These are phyloP conservation scores for Centrapalus pauciflorus DNA, from an alignment of 129 eudicot species.

Conservation along the genomic window DNA sequence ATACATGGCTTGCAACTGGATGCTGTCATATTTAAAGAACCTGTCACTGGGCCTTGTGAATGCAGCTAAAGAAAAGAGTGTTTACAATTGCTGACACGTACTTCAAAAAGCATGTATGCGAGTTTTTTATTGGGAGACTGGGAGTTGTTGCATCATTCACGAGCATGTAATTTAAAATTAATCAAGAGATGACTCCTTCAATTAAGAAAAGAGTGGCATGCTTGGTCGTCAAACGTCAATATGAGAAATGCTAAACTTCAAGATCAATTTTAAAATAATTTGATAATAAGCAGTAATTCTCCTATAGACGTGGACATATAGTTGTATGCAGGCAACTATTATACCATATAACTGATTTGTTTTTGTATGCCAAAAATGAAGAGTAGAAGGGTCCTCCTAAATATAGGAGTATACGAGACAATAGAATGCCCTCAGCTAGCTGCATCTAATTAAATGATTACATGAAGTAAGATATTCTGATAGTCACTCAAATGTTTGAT, in stretches of 20 bases:
- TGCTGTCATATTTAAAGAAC: neutral
- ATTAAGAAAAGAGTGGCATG: neutral
- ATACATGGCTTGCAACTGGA: neutral
- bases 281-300: neutral
- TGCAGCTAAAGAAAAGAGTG: neutral
- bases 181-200: neutral
- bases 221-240: neutral
- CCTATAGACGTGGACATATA: neutral
- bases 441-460: too few species aligned
- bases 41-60: neutral
- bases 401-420: too few species aligned
- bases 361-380: too few species aligned
- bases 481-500: too few species aligned
- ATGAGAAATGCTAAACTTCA: neutral
- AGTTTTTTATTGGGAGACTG: too few species aligned
- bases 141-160: neutral
- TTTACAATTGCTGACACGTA: neutral
- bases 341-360: too few species aligned
- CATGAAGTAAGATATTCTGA: too few species aligned
- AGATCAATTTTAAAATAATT: neutral
- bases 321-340: too few species aligned
- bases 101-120: neutral
- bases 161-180: neutral
- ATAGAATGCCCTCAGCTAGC: too few species aligned
- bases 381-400: neutral